Conservation (phyloP, 2,329 filamentous ascomycete species). For the Hortaea sp. region DNA sequence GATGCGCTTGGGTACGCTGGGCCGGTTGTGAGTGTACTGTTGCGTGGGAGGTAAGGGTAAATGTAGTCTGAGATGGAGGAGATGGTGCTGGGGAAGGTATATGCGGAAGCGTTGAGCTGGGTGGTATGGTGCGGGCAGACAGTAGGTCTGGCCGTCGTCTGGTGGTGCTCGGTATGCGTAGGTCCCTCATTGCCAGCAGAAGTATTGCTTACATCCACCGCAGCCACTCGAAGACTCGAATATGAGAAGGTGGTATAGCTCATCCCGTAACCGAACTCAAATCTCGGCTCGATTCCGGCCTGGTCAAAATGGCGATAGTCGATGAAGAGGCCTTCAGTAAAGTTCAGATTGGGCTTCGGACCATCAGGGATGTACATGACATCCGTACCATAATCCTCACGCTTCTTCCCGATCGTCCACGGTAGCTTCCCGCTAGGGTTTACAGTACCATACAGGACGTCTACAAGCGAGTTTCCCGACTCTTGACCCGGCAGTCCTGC, state of each 20-base stretch:
- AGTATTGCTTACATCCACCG: no score
- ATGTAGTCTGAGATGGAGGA: neutral
- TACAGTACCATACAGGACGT: slow-evolving; percentile 21
- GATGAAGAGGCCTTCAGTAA: slow-evolving; percentile 72
- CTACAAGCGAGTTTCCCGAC: slow-evolving; percentile 16
- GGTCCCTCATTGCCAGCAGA: neutral
- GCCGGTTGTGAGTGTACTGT: slow-evolving; percentile 1
- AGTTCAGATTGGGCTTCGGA: slow-evolving; percentile 55
- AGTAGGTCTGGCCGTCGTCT: neutral
- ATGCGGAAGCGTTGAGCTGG: slow-evolving; percentile 1
- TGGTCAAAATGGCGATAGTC: slow-evolving; percentile 89
- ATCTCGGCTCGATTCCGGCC: slow-evolving; percentile 61
- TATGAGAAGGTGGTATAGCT: slow-evolving; percentile 63
- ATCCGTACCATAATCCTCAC: slow-evolving; percentile 18
- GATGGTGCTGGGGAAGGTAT: slow-evolving; percentile 2
- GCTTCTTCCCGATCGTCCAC: slow-evolving; percentile 22
- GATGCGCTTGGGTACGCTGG: slow-evolving; percentile 1
- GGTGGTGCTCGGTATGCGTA: neutral
- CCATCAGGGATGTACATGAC: slow-evolving; percentile 6
- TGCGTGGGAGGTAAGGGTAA: neutral
- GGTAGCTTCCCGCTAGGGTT: slow-evolving; percentile 19
- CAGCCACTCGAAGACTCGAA: neutral
- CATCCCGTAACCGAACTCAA: slow-evolving; percentile 77
- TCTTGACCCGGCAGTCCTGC: slow-evolving; percentile 22
- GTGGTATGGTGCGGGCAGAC: neutral